Conservation (phyloP, 768 basidiomycete species). For the Hortiboletus campestris region DNA sequence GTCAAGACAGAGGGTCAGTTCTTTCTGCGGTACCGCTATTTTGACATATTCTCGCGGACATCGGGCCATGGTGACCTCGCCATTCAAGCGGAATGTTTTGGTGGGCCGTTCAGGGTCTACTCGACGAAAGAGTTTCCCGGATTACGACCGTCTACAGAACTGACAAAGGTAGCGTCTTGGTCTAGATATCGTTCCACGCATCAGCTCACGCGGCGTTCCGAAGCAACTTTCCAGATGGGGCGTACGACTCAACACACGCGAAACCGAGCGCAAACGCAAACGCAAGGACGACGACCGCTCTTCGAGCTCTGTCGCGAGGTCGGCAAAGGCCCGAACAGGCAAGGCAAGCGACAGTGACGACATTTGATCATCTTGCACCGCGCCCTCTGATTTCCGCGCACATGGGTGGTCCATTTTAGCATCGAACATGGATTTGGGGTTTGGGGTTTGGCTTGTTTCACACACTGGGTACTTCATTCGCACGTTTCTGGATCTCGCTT, state of each 20-base stretch:
- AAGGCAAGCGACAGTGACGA: constrained; percentile 28
- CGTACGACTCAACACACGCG: constrained; percentile 37
- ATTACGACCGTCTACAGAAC: constrained; percentile 61
- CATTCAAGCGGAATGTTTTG: constrained; percentile 63
- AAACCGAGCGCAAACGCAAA: constrained; percentile 37
- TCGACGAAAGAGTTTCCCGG: constrained; percentile 78
- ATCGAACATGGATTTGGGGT: neutral
- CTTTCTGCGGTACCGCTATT: constrained; percentile 67
- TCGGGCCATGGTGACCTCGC: constrained; percentile 33
- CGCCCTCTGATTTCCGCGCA: neutral
- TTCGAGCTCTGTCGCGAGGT: constrained; percentile 4
- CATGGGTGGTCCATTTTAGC: neutral
- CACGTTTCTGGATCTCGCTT: constrained; percentile 3
- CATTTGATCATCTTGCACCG: constrained; percentile 4
- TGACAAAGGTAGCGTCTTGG: constrained; percentile 52
- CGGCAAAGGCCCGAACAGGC: neutral
- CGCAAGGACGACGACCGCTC: constrained; percentile 23
- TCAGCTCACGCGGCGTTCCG: constrained; percentile 2
- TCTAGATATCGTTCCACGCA: neutral
- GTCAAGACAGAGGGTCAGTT: constrained; percentile 67
- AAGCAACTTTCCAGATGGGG: constrained; percentile 37
- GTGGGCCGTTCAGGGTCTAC: constrained; percentile 66
- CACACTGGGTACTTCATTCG: constrained; percentile 3
- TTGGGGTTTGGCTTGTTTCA: neutral
- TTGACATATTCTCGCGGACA: constrained; percentile 52